Evolutionary conservation across 148 eudicot species (phyloP), one percentile per base, ranked within the genome.

Genomic region (Rhododendron kiyosumense): DNA sequence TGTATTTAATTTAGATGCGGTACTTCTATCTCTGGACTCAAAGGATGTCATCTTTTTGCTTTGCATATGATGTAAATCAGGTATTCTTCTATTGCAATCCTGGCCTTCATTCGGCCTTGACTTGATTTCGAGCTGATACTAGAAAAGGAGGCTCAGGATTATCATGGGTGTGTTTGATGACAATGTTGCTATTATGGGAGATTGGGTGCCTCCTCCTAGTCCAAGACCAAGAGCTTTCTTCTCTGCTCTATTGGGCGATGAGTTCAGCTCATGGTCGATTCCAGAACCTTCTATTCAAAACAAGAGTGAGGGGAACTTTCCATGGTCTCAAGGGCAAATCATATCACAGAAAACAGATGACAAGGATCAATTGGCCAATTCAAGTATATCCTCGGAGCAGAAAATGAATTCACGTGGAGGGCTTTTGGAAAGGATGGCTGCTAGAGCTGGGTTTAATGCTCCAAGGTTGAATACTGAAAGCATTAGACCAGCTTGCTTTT

Each of bases 391-490:
- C 85, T 38, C 79, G 0, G 91, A 87, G 69, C 90, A 90, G 86
- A 91, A 87, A 84, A 45, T 71, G 80, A 67, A 86, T 79, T 85
- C 86, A 3, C 86, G 91, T 30, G 90, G 89, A 78, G 91, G 94
- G 24, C 94, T 92, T 77, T 41, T 81, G 48, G 93, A 92, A 77
- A 88, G 94, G 86, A 87, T 88, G 80, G 93, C 92, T 28, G 92
- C 92, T 18, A 86, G 92, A 87, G 90, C 93, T 22, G 94, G 93
- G 51, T 90, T 90, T 59, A 91, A 88, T 87, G 93, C 91, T 83
- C 93, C 93, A 17, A 89, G 89, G 79, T 69, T 93, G 85, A 90
- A 91, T 87, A 91, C 93, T 30, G 93, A 89, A 87, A 89, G 86
- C 82, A 87, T 93, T 15, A 87, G 87, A 81, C 86, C 88, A 49